Base-by-base conservation (phyloP, 2,329 filamentous ascomycete species). In the Exophiala sp. region DNA sequence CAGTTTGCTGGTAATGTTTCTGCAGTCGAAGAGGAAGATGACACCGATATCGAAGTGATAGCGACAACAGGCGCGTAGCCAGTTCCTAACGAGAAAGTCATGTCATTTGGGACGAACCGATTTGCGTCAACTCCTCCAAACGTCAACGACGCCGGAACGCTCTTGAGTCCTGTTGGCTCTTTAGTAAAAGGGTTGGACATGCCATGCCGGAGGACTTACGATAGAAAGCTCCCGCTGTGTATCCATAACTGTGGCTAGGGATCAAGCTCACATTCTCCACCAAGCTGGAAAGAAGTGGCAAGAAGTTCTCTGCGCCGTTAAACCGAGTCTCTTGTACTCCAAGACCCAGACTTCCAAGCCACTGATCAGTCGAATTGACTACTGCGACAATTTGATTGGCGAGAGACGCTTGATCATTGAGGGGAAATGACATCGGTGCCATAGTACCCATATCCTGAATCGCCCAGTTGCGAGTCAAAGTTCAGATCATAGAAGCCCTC, bases 341-440 rank as follows among this genome's bases (percentile, higher is more conserved):
- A 3, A 65, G 48, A 3, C 65, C 64, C 10, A 71, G 48, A 6
- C 46, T 62, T 14, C 68, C 68, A 27, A 68, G 56, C 58, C 62
- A 68, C 46, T 63, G 63, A 16, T 66, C 58, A 14, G 64, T 63
- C 2, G 60, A 60, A 27, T 62, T 63, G 29, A 66, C 46, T 5
- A 66, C 59, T 39, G 61, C 63, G 29, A 70, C 52, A 42, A 66
- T 58, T 48, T 69, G 67, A 21, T 63, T 54, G 0, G 59, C 16
- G 2, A 65, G 39, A 13, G 46, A 56, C 2, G 62, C 55, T 13
- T 61, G 16, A 14, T 62, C 62, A 22, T 60, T 49, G 19, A 66
- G 35, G 2, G n/a, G 49, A 56, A 13, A 70, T 48, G n/a, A 53
- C 63, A 50, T 70, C 68, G 46, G 56, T 63, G 23, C 68, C 68